phyloP scores from a whole-genome alignment of 1,139 yeast species.

The Torulaspora pretoriensis region DNA sequence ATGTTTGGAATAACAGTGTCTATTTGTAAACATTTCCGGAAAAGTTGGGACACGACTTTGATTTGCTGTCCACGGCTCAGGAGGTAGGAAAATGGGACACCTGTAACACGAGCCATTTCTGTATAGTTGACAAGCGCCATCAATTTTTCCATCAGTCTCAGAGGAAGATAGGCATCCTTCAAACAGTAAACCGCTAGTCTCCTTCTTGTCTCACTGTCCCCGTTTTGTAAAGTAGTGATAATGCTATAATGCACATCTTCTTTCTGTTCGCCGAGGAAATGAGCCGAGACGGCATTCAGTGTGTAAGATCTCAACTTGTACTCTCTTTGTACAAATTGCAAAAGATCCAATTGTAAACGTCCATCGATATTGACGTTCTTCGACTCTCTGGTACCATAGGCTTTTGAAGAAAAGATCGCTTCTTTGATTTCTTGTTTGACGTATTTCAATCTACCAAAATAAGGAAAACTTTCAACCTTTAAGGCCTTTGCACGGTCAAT shows the following conservation, averaged over 20 bases:
- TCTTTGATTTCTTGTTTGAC: slow-evolving; percentile 76
- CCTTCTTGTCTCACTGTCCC: slow-evolving; percentile 86
- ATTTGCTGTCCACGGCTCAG: slow-evolving; percentile 94
- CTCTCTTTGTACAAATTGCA: slow-evolving; percentile 92
- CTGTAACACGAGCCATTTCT: slow-evolving; percentile 99
- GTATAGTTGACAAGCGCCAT: slow-evolving; percentile 97
- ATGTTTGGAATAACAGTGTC: slow-evolving; percentile 88
- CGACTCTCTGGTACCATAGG: slow-evolving; percentile 93
- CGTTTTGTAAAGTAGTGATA: slow-evolving; percentile 90
- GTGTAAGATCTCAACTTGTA: slow-evolving; percentile 93
- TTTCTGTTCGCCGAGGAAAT: slow-evolving; percentile 89
- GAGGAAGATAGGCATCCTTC: slow-evolving; percentile 90
- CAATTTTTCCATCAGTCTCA: slow-evolving; percentile 80
- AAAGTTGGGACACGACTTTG: slow-evolving; percentile 91
- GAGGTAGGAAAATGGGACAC: slow-evolving; percentile 91
- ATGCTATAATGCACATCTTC: slow-evolving; percentile 98
- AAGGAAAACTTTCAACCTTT: slow-evolving; percentile 67
- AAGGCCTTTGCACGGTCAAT: slow-evolving; percentile 82
- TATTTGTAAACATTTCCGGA: slow-evolving; percentile 82
- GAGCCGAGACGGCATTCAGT: slow-evolving; percentile 90
- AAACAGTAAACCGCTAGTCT: slow-evolving; percentile 95
- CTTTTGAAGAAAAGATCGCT: slow-evolving; percentile 84
- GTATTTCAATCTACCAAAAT: slow-evolving; percentile 68
- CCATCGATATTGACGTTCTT: slow-evolving; percentile 93
- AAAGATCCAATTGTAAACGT: slow-evolving; percentile 86